Evolutionary conservation across 2,329 filamentous ascomycete species (phyloP), one percentile per base, ranked within the genome.

Genomic region (Didymosphaeria variabile): DNA sequence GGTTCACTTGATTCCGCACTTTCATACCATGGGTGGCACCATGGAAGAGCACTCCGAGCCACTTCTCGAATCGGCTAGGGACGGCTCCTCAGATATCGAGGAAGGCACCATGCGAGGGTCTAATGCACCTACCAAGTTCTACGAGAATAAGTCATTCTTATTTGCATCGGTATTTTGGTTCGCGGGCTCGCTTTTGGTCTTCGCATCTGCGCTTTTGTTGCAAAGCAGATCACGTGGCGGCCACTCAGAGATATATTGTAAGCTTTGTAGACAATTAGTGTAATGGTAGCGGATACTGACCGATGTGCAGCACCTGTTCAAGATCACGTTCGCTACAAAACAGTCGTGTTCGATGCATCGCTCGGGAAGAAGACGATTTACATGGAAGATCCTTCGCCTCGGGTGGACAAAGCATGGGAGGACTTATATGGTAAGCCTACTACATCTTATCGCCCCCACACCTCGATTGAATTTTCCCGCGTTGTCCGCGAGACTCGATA

Each of bases 131-230:
- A 45, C 53, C 17, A 46, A 23, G 23, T 46, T 45, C 40, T 55
- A 46, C 38, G 53, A 55, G 29, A 55, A 55, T 8, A 55, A 46
- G 13, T 4, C 29, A 3, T 55, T 55, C 26, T 10, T 55, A 6
- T 55, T n/a, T 17, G 42, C 53, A 26, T 47, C 53, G 12, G 31
- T 13, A 15, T 36, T 55, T 17, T 55, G 53, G 53, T 55, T 55
- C 31, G 29, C 53, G 9, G 53, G 53, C n/a, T 23, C 53, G 9
- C 36, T 55, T 10, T 13, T 55, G 4, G 5, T 55, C 1, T 55
- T 46, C 7, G 42, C 38, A 10, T 34, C 53, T 10, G 40, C 53
- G 19, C 26, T 55, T 31, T 26, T 46, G 3, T 21, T 55, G 38
- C 29, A 36, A n/a, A 55, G 9, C 6, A 15, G 40, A 5, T 46